phyloP scores from a whole-genome alignment of 306 rosid species.

The Castanea crenata region DNA sequence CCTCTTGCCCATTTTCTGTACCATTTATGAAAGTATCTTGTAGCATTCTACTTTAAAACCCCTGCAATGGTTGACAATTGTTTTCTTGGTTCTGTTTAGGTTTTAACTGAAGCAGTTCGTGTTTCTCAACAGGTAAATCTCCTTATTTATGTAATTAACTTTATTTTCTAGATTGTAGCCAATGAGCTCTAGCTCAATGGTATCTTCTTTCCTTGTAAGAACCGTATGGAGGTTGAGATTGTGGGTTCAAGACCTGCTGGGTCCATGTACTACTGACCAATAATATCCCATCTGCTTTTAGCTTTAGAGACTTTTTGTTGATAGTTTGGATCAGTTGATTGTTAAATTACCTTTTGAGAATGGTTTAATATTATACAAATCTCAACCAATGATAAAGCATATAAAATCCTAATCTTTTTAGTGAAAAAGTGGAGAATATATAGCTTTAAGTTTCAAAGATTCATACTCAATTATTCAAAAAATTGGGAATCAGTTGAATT shows the following conservation, averaged over 20 bases:
- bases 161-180: conserved; percentile 2
- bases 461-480: neutral
- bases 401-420: neutral
- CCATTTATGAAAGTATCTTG: conserved; percentile 1
- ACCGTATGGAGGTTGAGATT: too few species aligned
- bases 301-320: neutral
- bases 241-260: too few species aligned
- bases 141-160: neutral
- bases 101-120: conserved; percentile 91
- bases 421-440: neutral
- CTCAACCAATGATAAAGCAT: neutral
- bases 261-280: too few species aligned
- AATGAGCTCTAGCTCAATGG: conserved; percentile 5
- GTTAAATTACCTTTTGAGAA: neutral
- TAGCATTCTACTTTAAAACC: conserved; percentile 2
- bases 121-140: conserved; percentile 84
- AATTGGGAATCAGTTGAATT: neutral
- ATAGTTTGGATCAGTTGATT: neutral
- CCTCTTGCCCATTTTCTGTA: conserved; percentile 4
- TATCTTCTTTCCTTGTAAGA: too few species aligned
- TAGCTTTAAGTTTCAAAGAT: neutral
- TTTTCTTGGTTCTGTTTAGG: conserved; percentile 50
- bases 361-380: neutral
- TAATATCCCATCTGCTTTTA: neutral
- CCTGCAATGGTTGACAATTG: conserved; percentile 5